phyloP scores from a whole-genome alignment of 2,329 filamentous ascomycete genomes.

The Xenosphaeropsis pyriputrescens region DNA sequence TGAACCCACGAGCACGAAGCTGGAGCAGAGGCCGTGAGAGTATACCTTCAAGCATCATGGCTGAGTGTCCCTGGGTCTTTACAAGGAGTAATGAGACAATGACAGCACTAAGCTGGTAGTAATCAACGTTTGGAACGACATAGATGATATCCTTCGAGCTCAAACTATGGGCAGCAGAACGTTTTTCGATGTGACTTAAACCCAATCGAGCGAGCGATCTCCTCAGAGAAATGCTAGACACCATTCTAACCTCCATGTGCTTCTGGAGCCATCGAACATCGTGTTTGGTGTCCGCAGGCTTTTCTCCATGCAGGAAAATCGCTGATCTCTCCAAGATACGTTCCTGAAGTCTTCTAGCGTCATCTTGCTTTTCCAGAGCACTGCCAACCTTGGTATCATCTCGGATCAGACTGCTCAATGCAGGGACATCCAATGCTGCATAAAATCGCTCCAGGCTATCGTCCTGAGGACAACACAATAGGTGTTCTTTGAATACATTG shows the following conservation, averaged over 20 bases:
- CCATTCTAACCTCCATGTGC: slow-evolving; percentile 63
- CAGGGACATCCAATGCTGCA: slow-evolving; percentile 59
- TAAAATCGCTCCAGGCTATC: slow-evolving; percentile 80
- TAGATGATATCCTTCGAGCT: not conserved
- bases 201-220: slow-evolving; percentile 59
- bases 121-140: slow-evolving; percentile 43
- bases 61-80: slow-evolving; percentile 76
- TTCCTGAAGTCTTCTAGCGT: slow-evolving; percentile 57
- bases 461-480: slow-evolving; percentile 83
- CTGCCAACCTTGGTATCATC: slow-evolving; percentile 54
- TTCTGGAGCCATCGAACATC: slow-evolving; percentile 86
- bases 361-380: slow-evolving; percentile 48
- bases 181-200: slow-evolving; percentile 58
- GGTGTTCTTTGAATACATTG: slow-evolving; percentile 68
- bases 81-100: slow-evolving; percentile 69
- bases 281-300: slow-evolving; percentile 63
- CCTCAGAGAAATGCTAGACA: slow-evolving; percentile 63
- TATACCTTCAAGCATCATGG: slow-evolving; percentile 82
- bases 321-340: slow-evolving; percentile 79
- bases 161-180: slow-evolving; percentile 51
- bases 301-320: slow-evolving; percentile 71
- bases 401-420: slow-evolving; percentile 63
- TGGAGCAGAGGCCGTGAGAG: slow-evolving; percentile 73
- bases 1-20: slow-evolving; percentile 79
- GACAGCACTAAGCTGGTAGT: slow-evolving; percentile 85